phyloP scores from a whole-genome alignment of 2,329 filamentous ascomycete species.

The Zymoseptoria crescenta region DNA sequence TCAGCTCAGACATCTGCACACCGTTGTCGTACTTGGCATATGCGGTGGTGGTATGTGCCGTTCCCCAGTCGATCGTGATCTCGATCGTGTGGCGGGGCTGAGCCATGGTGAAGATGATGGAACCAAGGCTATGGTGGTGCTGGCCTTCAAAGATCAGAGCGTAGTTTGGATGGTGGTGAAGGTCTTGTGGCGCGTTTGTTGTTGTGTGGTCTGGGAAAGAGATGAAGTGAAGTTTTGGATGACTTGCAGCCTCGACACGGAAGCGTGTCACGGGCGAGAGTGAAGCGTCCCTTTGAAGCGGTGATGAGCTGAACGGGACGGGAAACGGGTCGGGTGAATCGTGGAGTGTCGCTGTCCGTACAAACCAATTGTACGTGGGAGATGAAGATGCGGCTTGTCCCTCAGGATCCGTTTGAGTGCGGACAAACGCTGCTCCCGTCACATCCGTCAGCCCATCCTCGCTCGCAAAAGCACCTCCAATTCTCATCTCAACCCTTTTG shows the following conservation, averaged over 20 bases:
- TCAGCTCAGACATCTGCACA: neutral
- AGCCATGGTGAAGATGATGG: neutral
- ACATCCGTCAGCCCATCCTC: neutral
- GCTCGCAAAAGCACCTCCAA: neutral
- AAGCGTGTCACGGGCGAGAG: neutral
- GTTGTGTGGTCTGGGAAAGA: neutral
- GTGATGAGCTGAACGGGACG: neutral
- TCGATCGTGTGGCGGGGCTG: neutral
- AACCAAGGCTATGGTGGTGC: neutral
- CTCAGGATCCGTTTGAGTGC: neutral
- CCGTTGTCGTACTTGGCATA: constrained; percentile 2
- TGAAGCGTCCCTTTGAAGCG: neutral
- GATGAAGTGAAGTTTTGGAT: neutral
- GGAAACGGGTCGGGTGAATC: neutral
- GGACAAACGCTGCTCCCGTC: neutral
- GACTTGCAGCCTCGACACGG: neutral
- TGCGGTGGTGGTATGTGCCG: constrained; percentile 1
- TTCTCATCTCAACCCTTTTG: no score
- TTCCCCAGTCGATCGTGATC: constrained; percentile 4
- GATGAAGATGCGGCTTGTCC: no score
- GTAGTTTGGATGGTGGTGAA: no score
- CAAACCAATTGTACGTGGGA: no score
- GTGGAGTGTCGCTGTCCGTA: neutral
- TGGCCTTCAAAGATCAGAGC: neutral
- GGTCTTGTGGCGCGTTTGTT: neutral